Conservation (phyloP, 495 filamentous ascomycete genomes). For the Lineolata rhizophorae region DNA sequence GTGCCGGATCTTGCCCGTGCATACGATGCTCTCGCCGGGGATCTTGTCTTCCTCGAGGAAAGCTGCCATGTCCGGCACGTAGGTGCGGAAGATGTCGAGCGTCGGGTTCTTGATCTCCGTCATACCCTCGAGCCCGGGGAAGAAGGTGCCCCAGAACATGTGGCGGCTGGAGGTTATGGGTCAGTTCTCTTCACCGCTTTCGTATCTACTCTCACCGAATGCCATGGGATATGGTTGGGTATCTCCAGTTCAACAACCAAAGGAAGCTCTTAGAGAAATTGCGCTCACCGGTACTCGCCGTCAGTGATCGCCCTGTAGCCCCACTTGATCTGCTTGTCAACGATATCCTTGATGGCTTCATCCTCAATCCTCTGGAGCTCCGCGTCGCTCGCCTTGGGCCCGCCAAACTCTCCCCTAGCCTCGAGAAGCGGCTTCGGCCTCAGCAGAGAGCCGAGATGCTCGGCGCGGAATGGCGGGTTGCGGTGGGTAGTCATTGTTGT, state of each 20-base stretch:
- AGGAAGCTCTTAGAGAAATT: too few relatives aligned
- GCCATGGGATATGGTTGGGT: too few relatives aligned
- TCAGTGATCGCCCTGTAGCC: constrained; percentile 48
- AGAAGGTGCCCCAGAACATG: constrained; percentile 6
- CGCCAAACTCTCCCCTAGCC: constrained; percentile 31
- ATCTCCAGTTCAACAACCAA: too few relatives aligned
- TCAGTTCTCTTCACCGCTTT: too few relatives aligned
- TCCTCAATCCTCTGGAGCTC: constrained; percentile 33
- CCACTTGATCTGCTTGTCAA: constrained; percentile 40
- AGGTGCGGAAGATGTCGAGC: neutral
- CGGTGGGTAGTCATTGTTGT: too few relatives aligned
- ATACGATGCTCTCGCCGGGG: constrained; percentile 12
- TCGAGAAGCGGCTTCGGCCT: constrained; percentile 47
- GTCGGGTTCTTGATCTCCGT: constrained; percentile 3
- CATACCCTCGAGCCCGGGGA: neutral
- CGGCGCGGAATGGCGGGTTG: constrained; percentile 67
- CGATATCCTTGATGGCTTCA: constrained; percentile 40
- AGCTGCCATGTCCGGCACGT: constrained; percentile 1
- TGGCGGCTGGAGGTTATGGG: too few relatives aligned
- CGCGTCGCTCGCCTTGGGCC: constrained; percentile 21
- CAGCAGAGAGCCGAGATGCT: constrained; percentile 67
- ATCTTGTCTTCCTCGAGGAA: constrained; percentile 2
- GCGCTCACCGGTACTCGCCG: constrained; percentile 45
- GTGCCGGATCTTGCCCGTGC: constrained; percentile 21
- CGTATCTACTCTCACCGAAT: too few relatives aligned